These are phyloP conservation scores for Aspergillus ustus DNA, from an alignment of 2,329 filamentous ascomycete genomes.

Conservation along the genomic window DNA sequence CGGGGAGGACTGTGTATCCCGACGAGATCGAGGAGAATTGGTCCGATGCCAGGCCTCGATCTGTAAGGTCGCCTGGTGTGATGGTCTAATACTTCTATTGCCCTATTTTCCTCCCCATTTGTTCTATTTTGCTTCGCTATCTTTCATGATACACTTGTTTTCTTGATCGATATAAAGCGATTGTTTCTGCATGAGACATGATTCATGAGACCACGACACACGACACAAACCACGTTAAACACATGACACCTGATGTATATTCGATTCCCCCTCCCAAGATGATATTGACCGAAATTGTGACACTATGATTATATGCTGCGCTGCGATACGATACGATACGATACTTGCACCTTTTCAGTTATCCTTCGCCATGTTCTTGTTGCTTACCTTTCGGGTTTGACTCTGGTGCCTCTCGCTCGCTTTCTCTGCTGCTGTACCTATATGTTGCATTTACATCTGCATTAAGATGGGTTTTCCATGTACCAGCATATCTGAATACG, in stretches of 20 bases:
- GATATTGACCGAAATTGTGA: neutral
- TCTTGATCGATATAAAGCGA: neutral
- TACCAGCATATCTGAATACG: neutral
- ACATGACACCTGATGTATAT: neutral
- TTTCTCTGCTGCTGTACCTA: neutral
- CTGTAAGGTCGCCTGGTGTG: conserved; percentile 17
- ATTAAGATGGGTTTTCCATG: neutral
- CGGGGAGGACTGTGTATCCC: conserved; percentile 28
- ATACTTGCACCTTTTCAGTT: neutral
- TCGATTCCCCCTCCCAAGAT: too few species aligned
- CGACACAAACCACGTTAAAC: neutral
- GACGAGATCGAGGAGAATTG: conserved; percentile 38
- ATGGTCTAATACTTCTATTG: conserved; percentile 6
- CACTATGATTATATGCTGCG: neutral
- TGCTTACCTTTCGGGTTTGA: neutral
- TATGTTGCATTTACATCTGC: neutral
- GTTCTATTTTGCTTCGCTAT: neutral
- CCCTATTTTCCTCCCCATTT: neutral
- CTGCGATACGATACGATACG: neutral
- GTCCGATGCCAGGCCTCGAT: conserved; percentile 18
- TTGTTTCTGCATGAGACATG: neutral
- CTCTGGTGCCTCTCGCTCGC: neutral
- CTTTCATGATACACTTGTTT: neutral
- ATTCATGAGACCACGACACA: neutral
- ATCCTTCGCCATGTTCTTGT: neutral